Percentiles rank a stretch among this genome's conserved stretches.
Conservation (phyloP, 495 filamentous ascomycete genomes). For the Achaetomiella virescens region DNA sequence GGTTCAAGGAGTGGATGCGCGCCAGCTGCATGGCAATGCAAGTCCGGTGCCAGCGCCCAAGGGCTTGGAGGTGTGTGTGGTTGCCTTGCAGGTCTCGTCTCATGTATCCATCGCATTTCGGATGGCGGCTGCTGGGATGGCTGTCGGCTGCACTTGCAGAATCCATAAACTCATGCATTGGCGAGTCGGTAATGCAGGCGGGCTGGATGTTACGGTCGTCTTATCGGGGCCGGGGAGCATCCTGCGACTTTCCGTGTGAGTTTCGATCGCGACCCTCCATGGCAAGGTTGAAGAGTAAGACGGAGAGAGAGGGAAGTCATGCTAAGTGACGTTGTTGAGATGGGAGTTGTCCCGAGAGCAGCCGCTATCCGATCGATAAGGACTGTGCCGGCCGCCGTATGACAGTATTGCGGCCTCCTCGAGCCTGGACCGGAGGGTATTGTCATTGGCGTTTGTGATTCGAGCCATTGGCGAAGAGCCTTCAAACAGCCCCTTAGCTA, state of each 20-base stretch:
- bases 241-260: neutral
- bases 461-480: conserved; percentile 5
- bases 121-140: neutral
- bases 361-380: conserved; percentile 11
- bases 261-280: conserved; percentile 4
- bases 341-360: neutral
- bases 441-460: neutral
- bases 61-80: neutral
- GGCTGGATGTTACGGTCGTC: neutral
- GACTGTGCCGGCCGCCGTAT: neutral
- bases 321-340: neutral
- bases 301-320: neutral
- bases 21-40: neutral
- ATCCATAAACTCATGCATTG: conserved; percentile 1
- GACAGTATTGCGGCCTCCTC: neutral
- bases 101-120: conserved; percentile 4
- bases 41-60: neutral
- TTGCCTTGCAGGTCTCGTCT: conserved; percentile 3
- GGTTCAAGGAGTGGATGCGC: neutral
- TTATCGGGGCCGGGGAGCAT: neutral
- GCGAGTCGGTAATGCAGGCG: neutral
- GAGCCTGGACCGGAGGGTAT: neutral
- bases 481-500: neutral
- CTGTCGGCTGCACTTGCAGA: conserved; percentile 1
- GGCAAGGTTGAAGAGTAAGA: neutral